Conservation (phyloP, 345 rosid genomes). For the Camelina laxa region DNA sequence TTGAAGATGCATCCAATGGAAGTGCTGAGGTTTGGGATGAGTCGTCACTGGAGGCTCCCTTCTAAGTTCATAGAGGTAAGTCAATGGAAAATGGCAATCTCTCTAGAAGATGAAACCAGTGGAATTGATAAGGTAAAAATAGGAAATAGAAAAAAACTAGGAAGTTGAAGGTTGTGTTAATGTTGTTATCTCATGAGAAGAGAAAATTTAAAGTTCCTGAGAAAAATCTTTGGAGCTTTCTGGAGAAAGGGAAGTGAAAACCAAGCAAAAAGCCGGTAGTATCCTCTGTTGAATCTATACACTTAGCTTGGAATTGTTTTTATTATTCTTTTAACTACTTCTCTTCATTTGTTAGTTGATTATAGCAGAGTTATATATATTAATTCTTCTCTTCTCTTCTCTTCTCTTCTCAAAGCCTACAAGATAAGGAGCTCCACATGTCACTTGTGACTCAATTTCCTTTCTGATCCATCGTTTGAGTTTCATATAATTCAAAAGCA, state of each 20-base stretch:
- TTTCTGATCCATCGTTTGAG: no score
- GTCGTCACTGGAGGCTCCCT: conserved; percentile 62
- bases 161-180: not conserved
- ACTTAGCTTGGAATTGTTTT: not conserved
- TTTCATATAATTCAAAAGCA: no score
- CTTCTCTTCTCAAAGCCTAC: no score
- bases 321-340: not conserved
- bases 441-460: no score
- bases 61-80: conserved; percentile 40
- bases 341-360: not conserved
- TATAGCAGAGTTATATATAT: not conserved
- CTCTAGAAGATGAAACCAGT: not conserved
- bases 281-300: conserved; percentile 16
- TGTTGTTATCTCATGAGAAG: not conserved
- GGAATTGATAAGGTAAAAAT: not conserved
- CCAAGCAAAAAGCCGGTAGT: not conserved
- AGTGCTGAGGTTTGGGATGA: conserved; percentile 99
- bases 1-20: conserved; percentile 97
- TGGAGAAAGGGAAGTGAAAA: not conserved
- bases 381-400: not conserved
- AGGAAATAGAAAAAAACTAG: not conserved
- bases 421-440: no score
- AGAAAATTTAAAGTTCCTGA: not conserved
- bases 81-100: not conserved
- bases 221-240: not conserved